Evolutionary conservation across 2,329 filamentous ascomycete genomes (phyloP).

Genomic region (Aspergillus fumigatiaffinis): DNA sequence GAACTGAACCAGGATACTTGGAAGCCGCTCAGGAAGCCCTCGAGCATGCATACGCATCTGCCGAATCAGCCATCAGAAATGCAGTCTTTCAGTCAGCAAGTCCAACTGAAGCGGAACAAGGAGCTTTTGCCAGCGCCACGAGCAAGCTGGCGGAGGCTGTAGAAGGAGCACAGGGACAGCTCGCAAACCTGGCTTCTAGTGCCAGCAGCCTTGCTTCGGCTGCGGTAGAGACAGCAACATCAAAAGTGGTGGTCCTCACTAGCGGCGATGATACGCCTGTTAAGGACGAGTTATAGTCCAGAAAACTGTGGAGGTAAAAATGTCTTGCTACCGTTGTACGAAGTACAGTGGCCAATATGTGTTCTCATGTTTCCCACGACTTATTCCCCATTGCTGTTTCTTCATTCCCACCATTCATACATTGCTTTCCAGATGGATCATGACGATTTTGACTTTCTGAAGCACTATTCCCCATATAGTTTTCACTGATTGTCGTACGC

Average conservation of each 20-base stretch:
- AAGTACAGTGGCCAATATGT: neutral
- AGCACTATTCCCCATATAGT: conserved; percentile 35
- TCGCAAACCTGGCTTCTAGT: conserved; percentile 30
- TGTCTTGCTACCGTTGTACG: conserved; percentile 4
- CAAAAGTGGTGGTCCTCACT: conserved; percentile 5
- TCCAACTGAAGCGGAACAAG: conserved; percentile 18
- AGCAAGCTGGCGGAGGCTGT: conserved; percentile 28
- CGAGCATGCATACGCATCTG: conserved; percentile 51
- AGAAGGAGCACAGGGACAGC: conserved; percentile 32
- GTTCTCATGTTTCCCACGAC: conserved; percentile 1
- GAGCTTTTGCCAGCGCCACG: conserved; percentile 32
- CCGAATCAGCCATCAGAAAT: conserved; percentile 52
- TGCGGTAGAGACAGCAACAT: conserved; percentile 34
- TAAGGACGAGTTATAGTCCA: conserved; percentile 23
- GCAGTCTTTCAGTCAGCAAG: conserved; percentile 47
- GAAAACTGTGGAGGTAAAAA: neutral
- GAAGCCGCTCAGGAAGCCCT: conserved; percentile 54
- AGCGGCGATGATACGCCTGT: neutral
- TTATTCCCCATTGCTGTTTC: neutral
- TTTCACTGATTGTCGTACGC: conserved; percentile 21
- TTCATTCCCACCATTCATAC: conserved; percentile 10
- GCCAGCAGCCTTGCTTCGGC: conserved; percentile 33
- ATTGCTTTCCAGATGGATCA: conserved; percentile 6
- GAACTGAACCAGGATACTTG: conserved; percentile 49
- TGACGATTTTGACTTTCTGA: conserved; percentile 13